Conservation (phyloP, 1,284 basidiomycete species). For the Naganishia sp. region DNA sequence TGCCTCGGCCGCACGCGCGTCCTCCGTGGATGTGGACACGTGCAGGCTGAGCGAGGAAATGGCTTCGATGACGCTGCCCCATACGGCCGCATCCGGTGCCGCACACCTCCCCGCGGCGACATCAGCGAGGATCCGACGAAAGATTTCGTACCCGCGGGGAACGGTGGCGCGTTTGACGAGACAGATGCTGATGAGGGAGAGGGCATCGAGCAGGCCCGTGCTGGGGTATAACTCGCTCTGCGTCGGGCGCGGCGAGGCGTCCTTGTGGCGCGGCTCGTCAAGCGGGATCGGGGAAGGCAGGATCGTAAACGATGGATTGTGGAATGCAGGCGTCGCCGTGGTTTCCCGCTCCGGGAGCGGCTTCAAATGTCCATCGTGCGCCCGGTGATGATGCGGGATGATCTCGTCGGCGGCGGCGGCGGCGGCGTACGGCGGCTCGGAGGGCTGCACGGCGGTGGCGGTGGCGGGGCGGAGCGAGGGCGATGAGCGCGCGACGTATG, state of each 20-base stretch:
- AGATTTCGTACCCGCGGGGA: constrained; percentile 51
- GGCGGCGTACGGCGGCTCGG: not conserved
- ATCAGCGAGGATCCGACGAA: constrained; percentile 45
- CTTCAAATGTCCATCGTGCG: not conserved
- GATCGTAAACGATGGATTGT: constrained; percentile 19
- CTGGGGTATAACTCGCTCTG: constrained; percentile 45
- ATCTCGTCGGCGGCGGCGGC: not conserved
- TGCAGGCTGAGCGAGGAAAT: constrained; percentile 35
- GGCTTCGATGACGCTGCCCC: constrained; percentile 48
- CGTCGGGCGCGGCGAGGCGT: constrained; percentile 34
- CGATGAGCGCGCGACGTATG: not conserved
- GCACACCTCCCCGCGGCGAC: constrained; percentile 26
- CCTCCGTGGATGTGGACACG: not conserved
- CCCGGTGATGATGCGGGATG: not conserved
- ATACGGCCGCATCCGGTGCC: constrained; percentile 46
- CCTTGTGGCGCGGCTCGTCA: constrained; percentile 7
- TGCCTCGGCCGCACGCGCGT: constrained; percentile 20
- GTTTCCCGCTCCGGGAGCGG: not conserved
- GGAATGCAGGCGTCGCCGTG: not conserved
- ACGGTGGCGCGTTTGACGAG: constrained; percentile 47
- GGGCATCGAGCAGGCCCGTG: constrained; percentile 45
- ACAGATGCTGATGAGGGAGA: constrained; percentile 52
- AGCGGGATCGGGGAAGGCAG: constrained; percentile 39
- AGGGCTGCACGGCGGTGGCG: not conserved
- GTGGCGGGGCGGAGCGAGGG: not conserved